These are phyloP conservation scores for Rhododendron kiyosumense DNA, from an alignment of 148 eudicot species.

Conservation along the genomic window DNA sequence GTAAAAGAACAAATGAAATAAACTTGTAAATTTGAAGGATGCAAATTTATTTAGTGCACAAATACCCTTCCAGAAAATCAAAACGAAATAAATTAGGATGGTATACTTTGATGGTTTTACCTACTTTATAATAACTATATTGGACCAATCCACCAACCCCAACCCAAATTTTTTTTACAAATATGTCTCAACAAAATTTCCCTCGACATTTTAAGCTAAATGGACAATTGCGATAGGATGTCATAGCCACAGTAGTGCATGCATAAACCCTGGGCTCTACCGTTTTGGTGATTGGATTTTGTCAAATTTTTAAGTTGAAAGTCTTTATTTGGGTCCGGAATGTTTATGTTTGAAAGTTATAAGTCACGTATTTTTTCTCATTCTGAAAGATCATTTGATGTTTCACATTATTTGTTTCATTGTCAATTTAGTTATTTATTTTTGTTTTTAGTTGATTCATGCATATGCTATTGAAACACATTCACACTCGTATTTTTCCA, in stretches of 20 bases:
- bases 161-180: neutral
- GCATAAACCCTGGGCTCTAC: neutral
- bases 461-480: too few relatives aligned
- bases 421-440: neutral
- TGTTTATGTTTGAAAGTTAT: neutral
- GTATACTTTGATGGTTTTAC: neutral
- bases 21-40: neutral
- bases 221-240: neutral
- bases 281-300: neutral
- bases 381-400: neutral
- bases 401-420: neutral
- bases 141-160: neutral
- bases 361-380: neutral
- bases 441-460: neutral
- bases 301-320: neutral
- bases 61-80: neutral
- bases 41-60: neutral
- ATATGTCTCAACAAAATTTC: neutral
- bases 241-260: neutral
- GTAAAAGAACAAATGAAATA: too few relatives aligned
- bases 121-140: neutral
- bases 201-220: neutral
- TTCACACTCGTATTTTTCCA: too few relatives aligned
- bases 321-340: neutral
- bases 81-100: neutral